Base-by-base conservation (phyloP, 1,139 yeast species). In the Hemisphaericaspora lyxosophila region DNA sequence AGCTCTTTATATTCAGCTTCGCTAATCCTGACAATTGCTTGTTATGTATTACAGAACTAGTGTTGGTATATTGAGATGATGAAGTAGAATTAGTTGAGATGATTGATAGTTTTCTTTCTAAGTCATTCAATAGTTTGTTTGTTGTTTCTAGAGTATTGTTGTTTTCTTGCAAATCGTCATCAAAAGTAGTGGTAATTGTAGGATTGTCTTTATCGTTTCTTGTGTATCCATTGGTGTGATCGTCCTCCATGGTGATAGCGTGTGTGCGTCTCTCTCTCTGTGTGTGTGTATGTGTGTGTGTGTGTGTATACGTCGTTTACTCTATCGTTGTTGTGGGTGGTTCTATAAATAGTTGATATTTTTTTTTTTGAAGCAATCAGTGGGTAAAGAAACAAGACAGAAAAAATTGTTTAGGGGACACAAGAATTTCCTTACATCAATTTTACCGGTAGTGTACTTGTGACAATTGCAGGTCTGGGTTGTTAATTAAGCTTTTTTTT, bases 101-200 rank as follows among this genome's bases (percentile, higher is more conserved):
- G 18, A 58, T 49, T 14, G 65, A 57, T 40, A 64, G 52, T 48
- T 63, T 62, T 17, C 69, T 53, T 46, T 63, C 69, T 39, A 64
- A 50, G 37, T 62, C 66, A 16, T 41, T 26, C 34, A 62, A 50
- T 14, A 54, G 50, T 40, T 51, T 43, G 42, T 62, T 61, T 26
- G 67, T 57, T 33, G 48, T 46, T 16, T 53, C 60, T 38, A 62
- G 45, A 33, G 48, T 39, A 30, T 33, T 31, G 29, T 29, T 36
- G 29, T 33, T 31, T 20, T 26, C 16, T 18, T 15, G 26, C n/a
- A 24, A 22, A 26, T 31, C 26, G 4, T 17, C 31, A n/a, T 18
- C 22, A 17, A 17, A 28, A 7, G 29, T 15, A 23, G 32, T 28
- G 19, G 28, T 23, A 5, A 14, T 15, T 31, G 22, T 19, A 12